phyloP scores from a whole-genome alignment of 2,329 filamentous ascomycete genomes.

The Paramyrothecium roridum region DNA sequence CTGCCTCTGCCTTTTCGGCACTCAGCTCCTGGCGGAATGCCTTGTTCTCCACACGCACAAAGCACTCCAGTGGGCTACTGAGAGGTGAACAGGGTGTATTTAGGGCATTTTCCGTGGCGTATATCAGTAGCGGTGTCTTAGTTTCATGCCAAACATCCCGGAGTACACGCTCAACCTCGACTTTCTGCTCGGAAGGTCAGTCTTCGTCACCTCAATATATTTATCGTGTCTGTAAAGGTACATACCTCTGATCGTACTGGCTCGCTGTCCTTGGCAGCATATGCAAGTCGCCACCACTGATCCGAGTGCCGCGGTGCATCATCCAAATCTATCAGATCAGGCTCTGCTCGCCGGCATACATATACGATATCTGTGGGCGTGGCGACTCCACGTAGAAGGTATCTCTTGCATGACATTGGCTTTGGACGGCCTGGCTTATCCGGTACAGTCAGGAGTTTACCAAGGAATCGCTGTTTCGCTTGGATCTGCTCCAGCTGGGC shows the following conservation, averaged over 20 bases:
- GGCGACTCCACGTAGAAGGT: conserved; percentile 49
- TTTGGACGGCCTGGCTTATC: conserved; percentile 30
- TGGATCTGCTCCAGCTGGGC: conserved; percentile 25
- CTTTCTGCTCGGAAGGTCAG: conserved; percentile 36
- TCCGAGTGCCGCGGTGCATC: conserved; percentile 30
- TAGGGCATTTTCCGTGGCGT: conserved; percentile 50
- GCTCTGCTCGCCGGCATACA: conserved; percentile 41
- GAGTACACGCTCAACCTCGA: conserved; percentile 41
- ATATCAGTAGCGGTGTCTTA: conserved; percentile 46
- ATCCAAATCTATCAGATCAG: conserved; percentile 39
- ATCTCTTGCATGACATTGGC: conserved; percentile 41
- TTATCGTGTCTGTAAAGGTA: neutral
- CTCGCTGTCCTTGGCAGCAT: conserved; percentile 30
- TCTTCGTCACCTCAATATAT: neutral
- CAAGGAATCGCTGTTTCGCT: conserved; percentile 33
- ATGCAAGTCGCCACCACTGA: conserved; percentile 56
- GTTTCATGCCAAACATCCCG: conserved; percentile 44
- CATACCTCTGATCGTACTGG: conserved; percentile 49
- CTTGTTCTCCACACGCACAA: conserved; percentile 49
- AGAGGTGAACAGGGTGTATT: conserved; percentile 29
- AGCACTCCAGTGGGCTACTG: conserved; percentile 37
- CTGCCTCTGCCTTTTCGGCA: conserved; percentile 27
- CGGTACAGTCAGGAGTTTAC: conserved; percentile 34
- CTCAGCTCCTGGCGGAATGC: conserved; percentile 48
- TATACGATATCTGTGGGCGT: conserved; percentile 45